Conservation (phyloP, 306 rosid genomes). For the Quercus variabilis region DNA sequence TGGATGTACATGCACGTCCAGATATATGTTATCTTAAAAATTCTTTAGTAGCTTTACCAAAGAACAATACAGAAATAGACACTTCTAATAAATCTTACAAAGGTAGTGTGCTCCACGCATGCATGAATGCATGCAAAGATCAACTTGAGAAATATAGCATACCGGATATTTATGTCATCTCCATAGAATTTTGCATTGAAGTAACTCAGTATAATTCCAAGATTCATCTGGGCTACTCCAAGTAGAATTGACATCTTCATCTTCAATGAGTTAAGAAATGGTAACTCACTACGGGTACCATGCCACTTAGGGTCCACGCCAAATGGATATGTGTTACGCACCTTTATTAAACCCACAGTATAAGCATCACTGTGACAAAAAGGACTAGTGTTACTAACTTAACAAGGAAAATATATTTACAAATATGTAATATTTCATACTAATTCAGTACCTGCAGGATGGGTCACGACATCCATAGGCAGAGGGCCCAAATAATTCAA, state of each 20-base stretch:
- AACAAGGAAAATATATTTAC: not conserved
- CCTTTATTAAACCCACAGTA: conserved; percentile 73
- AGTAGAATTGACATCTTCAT: conserved; percentile 98
- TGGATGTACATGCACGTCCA: not conserved
- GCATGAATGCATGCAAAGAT: not conserved
- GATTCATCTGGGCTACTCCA: conserved; percentile 98
- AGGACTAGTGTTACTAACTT: conserved; percentile 7
- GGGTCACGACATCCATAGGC: conserved; percentile 68
- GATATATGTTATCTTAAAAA: not conserved
- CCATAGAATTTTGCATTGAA: conserved; percentile 69
- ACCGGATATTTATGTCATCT: conserved; percentile 62
- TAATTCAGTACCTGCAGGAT: conserved; percentile 58
- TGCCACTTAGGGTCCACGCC: conserved; percentile 99
- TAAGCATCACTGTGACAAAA: conserved; percentile 54
- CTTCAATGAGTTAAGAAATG: conserved; percentile 93
- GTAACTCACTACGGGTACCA: conserved; percentile 88
- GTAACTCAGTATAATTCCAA: conserved; percentile 82
- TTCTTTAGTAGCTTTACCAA: not conserved
- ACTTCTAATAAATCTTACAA: not conserved
- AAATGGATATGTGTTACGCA: conserved; percentile 77
- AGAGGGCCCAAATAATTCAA: conserved; percentile 68
- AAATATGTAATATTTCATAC: not conserved
- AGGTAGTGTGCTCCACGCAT: not conserved
- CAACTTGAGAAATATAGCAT: conserved; percentile 8
- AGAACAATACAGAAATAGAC: not conserved